Percentiles rank a stretch among this genome's conserved stretches.
Conservation (phyloP, 2,329 filamentous ascomycete species). For the Eutypella sp. region DNA sequence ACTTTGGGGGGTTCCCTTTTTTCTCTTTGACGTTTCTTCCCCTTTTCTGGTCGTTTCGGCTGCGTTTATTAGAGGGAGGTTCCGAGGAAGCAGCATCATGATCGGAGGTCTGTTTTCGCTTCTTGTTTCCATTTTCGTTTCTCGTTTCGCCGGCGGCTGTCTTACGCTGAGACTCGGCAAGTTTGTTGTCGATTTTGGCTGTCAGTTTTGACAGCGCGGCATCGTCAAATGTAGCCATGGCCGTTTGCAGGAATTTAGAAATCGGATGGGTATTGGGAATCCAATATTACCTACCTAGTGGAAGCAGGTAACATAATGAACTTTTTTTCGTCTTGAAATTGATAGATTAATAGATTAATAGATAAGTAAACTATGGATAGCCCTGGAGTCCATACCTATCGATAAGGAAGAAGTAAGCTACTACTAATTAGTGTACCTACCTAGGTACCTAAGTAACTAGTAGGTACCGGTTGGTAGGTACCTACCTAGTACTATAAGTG, state of each 20-base stretch:
- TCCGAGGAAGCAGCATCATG: constrained; percentile 19
- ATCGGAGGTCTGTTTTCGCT: constrained; percentile 35
- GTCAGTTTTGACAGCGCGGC: constrained; percentile 49
- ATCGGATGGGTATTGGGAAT: neutral
- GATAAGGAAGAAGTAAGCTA: too few relatives aligned
- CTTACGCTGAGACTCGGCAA: constrained; percentile 34
- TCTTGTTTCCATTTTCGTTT: constrained; percentile 32
- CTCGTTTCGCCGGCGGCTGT: constrained; percentile 12
- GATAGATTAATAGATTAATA: too few relatives aligned
- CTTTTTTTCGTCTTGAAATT: too few relatives aligned
- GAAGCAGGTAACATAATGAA: neutral
- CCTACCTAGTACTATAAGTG: too few relatives aligned
- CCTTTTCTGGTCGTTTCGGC: constrained; percentile 7
- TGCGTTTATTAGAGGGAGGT: constrained; percentile 20
- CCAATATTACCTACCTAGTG: neutral
- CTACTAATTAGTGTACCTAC: too few relatives aligned
- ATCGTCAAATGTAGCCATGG: constrained; percentile 42
- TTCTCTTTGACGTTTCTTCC: constrained; percentile 16
- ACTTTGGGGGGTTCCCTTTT: too few relatives aligned
- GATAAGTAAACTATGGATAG: too few relatives aligned
- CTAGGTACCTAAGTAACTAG: too few relatives aligned
- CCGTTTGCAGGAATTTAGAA: neutral
- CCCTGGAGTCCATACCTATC: too few relatives aligned
- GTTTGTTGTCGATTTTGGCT: constrained; percentile 50
- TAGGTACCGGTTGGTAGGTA: too few relatives aligned